Conservation (phyloP, 2,329 filamentous ascomycete genomes). For the Epichloe gansuensis region DNA sequence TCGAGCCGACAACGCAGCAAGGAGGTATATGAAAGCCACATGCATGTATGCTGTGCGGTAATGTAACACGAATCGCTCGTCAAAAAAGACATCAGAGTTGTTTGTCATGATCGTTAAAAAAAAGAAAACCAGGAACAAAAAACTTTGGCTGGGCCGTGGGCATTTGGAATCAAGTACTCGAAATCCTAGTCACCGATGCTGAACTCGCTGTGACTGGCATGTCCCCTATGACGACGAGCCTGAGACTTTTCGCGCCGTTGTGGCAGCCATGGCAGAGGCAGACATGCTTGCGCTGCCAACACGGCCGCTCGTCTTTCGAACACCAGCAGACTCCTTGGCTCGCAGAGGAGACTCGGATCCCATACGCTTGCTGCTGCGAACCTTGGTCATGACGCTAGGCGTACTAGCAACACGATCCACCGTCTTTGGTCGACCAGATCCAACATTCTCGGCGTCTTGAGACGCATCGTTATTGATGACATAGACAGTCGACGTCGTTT, state of each 20-base stretch:
- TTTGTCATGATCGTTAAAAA: conserved; percentile 31
- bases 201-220: not conserved
- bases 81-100: conserved; percentile 16
- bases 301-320: conserved; percentile 54
- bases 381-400: conserved; percentile 48
- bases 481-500: conserved; percentile 60
- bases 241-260: conserved; percentile 42
- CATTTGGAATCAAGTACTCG: conserved; percentile 1
- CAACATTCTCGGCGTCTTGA: conserved; percentile 60
- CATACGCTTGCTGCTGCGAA: conserved; percentile 46
- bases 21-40: conserved; percentile 15
- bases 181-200: conserved; percentile 1
- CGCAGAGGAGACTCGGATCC: conserved; percentile 34
- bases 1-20: not conserved
- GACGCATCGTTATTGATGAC: conserved; percentile 53
- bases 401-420: conserved; percentile 43
- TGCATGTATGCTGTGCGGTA: conserved; percentile 17
- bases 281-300: conserved; percentile 43
- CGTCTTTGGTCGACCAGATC: conserved; percentile 43
- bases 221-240: conserved; percentile 21
- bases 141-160: conserved; percentile 3
- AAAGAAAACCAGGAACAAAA: conserved; percentile 10
- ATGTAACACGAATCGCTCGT: conserved; percentile 28
- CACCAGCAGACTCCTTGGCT: conserved; percentile 37
- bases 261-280: conserved; percentile 27